Base-by-base conservation (phyloP, 1,139 yeast genomes). In the Pichia sp. region DNA sequence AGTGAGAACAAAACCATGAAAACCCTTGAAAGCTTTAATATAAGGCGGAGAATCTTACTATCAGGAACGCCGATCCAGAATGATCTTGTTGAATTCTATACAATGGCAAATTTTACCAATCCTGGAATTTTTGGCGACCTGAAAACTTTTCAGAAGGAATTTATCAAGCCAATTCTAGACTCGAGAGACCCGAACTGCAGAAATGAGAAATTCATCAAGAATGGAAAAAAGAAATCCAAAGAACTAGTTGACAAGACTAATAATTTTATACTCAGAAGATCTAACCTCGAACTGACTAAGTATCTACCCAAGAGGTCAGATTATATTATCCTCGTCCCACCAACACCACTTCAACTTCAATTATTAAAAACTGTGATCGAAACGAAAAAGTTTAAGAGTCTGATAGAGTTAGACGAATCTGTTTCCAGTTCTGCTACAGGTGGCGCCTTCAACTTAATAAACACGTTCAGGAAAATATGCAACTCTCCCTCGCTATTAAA, bases 21-120 rank as follows among this genome's bases (percentile, higher is more conserved):
- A 58, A 80, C 83, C 0, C 73, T 92, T 51, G 79, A 79, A 46
- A 70, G 75, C 1, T 70, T 92, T 30, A 75, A 81, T 44, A 77
- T 88, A 4, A 74, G 76, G 13, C 79, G 75, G 50, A 81, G 85
- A 60, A 73, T 93, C 4, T 67, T 93, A 23, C 72, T 93, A 8
- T 83, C 96, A 0, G 99, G 99, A 0, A 93, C 99, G 0, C 99
- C 99, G 0, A 89, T 93, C 38, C 99, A 93, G 67, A 93, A 93
- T 69, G 96, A 93, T 67, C 76, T 95, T 54, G 75, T 75, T 1
- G 99, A 93, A 66, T 93, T 88, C 67, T 90, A 75, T 69, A 86
- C 88, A 11, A 81, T 93, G 66, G 80, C 87, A 6, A 87, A 90
- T 64, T 92, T 92, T 67, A 73, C 90, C 13, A 90, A 90, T 64